A percentile compares a stretch with the other conserved stretches of the same genome.
phyloP scores from a whole-genome alignment of 495 filamentous ascomycete species.

The Emericellopsis terricola region DNA sequence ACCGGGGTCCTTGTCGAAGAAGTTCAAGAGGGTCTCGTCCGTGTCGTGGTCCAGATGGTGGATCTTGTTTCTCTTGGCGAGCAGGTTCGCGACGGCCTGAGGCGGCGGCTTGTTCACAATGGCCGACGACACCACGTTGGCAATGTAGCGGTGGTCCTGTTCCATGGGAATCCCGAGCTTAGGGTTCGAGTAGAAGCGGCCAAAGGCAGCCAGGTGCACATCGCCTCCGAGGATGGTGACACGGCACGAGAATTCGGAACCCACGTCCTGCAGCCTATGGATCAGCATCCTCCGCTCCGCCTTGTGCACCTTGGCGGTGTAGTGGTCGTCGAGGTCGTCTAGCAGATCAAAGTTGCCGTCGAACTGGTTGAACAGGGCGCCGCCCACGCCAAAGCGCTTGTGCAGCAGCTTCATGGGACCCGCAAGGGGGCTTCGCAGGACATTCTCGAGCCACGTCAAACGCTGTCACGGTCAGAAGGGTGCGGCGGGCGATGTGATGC shows the following conservation, averaged over 20 bases:
- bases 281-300: conserved; percentile 61
- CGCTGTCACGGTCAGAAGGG: too few species aligned
- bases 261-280: conserved; percentile 53
- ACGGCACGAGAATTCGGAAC: conserved; percentile 53
- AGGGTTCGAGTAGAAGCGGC: conserved; percentile 85
- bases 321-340: conserved; percentile 91
- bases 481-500: too few species aligned
- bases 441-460: conserved; percentile 81
- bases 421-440: conserved; percentile 67
- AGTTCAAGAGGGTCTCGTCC: conserved; percentile 71
- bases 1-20: conserved; percentile 76
- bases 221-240: conserved; percentile 82
- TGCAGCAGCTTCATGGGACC: conserved; percentile 77
- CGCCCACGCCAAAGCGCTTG: conserved; percentile 71
- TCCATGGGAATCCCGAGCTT: conserved; percentile 61
- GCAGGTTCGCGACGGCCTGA: conserved; percentile 66
- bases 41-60: conserved; percentile 75
- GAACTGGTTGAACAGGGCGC: conserved; percentile 79
- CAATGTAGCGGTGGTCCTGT: conserved; percentile 85
- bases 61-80: conserved; percentile 76
- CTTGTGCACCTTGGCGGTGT: conserved; percentile 85
- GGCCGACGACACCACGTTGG: conserved; percentile 71
- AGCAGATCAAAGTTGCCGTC: conserved; percentile 80
- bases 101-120: conserved; percentile 92
- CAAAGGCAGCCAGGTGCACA: conserved; percentile 90